These are phyloP conservation scores for Aspergillus fructus DNA, from an alignment of 2,329 filamentous ascomycete species.

Conservation along the genomic window DNA sequence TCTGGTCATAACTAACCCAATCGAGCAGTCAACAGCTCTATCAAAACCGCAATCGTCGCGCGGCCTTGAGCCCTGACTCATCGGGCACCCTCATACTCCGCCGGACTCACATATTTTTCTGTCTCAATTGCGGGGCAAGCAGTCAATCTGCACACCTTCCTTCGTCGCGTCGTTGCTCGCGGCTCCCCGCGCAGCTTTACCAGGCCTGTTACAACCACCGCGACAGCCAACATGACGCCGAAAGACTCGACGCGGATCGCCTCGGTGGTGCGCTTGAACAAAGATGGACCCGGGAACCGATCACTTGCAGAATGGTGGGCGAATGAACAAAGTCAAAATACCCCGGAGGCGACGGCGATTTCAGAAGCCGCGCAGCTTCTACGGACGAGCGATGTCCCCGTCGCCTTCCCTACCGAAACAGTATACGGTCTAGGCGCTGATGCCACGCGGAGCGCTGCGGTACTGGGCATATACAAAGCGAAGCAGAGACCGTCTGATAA, in stretches of 20 bases:
- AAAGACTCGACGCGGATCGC: slow-evolving; percentile 34
- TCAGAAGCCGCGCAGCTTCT: slow-evolving; percentile 66
- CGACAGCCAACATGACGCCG: slow-evolving; percentile 21
- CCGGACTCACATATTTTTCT: background rate
- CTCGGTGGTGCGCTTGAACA: slow-evolving; percentile 39
- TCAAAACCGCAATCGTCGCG: background rate
- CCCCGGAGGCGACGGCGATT: slow-evolving; percentile 54
- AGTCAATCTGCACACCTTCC: slow-evolving; percentile 28
- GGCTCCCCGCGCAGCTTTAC: slow-evolving; percentile 29
- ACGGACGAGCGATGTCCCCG: slow-evolving; percentile 66
- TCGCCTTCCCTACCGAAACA: slow-evolving; percentile 96
- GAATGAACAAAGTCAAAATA: slow-evolving; percentile 34
- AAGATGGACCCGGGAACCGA: slow-evolving; percentile 31
- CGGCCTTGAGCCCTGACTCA: slow-evolving; percentile 4
- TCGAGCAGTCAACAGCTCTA: background rate
- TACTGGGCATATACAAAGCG: slow-evolving; percentile 86
- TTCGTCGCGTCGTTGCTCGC: slow-evolving; percentile 29
- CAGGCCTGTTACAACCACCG: slow-evolving; percentile 23
- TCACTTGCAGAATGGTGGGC: slow-evolving; percentile 42
- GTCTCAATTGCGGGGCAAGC: slow-evolving; percentile 1
- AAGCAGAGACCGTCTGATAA: slow-evolving; percentile 93
- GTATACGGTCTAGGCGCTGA: slow-evolving; percentile 97
- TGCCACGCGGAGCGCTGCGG: slow-evolving; percentile 78
- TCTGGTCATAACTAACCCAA: background rate
- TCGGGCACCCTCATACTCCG: background rate